A percentile compares a stretch with the other conserved stretches of the same genome.
Evolutionary conservation across 2,329 filamentous ascomycete species (phyloP).

Genomic region (Xylariomycetidae sp.): DNA sequence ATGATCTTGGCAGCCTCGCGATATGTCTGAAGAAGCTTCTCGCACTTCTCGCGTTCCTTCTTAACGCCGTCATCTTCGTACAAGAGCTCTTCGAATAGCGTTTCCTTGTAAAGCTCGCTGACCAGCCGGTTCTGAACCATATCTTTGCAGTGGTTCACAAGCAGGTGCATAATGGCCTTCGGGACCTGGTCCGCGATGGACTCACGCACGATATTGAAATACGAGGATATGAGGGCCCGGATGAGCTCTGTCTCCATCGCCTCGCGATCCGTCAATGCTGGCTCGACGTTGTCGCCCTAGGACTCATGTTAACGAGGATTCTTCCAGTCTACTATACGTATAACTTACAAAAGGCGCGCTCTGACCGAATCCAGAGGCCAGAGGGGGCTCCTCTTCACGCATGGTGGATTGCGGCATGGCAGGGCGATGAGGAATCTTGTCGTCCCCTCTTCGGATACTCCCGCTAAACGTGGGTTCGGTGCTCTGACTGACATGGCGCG

Average conservation of each 20-base stretch:
- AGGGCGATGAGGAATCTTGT: conserved; percentile 48
- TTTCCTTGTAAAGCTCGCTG: conserved; percentile 89
- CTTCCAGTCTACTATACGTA: conserved; percentile 5
- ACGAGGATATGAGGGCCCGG: conserved; percentile 90
- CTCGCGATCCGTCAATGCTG: conserved; percentile 89
- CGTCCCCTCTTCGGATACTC: conserved; percentile 68
- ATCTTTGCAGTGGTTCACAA: conserved; percentile 98
- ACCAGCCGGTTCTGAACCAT: conserved; percentile 96
- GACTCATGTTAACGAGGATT: conserved; percentile 13
- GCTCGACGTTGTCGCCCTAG: conserved; percentile 61
- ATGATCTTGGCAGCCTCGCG: conserved; percentile 98
- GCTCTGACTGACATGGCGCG: conserved; percentile 70
- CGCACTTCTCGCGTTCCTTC: conserved; percentile 96
- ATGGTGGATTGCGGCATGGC: conserved; percentile 24
- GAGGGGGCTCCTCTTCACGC: conserved; percentile 31
- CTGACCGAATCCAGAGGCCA: conserved; percentile 31
- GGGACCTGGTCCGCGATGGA: conserved; percentile 98
- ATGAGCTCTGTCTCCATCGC: conserved; percentile 97
- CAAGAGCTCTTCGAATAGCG: conserved; percentile 82
- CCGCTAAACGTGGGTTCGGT: conserved; percentile 77
- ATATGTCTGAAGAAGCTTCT: conserved; percentile 91
- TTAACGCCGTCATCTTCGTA: conserved; percentile 98
- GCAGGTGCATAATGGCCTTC: conserved; percentile 96
- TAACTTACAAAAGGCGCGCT: conserved; percentile 55
- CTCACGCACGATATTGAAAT: conserved; percentile 98